Conservation (phyloP, 768 basidiomycete genomes). For the Suillus discolor region DNA sequence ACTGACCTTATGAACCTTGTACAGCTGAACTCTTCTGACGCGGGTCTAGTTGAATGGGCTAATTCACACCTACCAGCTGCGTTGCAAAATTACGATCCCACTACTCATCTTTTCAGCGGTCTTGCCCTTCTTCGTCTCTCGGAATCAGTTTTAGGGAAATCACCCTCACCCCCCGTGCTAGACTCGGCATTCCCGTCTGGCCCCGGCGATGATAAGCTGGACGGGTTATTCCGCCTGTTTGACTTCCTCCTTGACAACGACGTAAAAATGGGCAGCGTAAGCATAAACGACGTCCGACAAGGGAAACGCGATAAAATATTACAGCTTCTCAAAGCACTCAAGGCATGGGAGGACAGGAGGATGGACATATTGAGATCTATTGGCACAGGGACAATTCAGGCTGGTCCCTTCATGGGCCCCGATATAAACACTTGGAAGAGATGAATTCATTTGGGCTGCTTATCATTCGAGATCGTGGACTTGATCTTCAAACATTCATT, state of each 20-base stretch:
- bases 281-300: slow-evolving; percentile 89
- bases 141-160: slow-evolving; percentile 72
- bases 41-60: slow-evolving; percentile 80
- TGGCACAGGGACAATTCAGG: slow-evolving; percentile 37
- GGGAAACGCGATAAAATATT: slow-evolving; percentile 82
- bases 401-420: slow-evolving; percentile 16
- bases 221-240: slow-evolving; percentile 86
- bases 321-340: slow-evolving; percentile 76
- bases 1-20: slow-evolving; percentile 15
- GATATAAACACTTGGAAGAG: slow-evolving; percentile 4
- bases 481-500: slow-evolving; percentile 24
- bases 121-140: slow-evolving; percentile 83
- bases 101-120: slow-evolving; percentile 57
- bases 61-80: slow-evolving; percentile 77
- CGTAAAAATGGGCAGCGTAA: slow-evolving; percentile 87
- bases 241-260: slow-evolving; percentile 93
- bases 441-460: neutral
- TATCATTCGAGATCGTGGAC: slow-evolving; percentile 13
- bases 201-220: slow-evolving; percentile 75
- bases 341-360: slow-evolving; percentile 80
- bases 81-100: slow-evolving; percentile 54
- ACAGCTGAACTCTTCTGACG: slow-evolving; percentile 39
- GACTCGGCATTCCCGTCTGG: slow-evolving; percentile 77
- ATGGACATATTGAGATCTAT: slow-evolving; percentile 55
- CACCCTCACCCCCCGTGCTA: slow-evolving; percentile 69